Base-by-base conservation (phyloP, 352 stramenopile species). In the Phytophthora niederhauseri region DNA sequence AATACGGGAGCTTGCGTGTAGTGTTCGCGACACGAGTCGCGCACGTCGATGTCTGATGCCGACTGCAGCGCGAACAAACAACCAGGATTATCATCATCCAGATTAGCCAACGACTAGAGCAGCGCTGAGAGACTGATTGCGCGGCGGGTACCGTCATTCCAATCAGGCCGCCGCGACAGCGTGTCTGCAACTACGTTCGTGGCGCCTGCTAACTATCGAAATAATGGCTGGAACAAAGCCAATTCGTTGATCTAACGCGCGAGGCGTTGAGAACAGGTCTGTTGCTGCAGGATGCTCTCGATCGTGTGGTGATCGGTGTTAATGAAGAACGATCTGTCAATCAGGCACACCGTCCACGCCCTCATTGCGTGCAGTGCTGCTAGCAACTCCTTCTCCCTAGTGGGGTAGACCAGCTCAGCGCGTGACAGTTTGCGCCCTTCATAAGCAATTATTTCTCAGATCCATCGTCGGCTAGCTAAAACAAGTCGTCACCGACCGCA, bases 111-210 rank as follows among this genome's bases (percentile, higher is more conserved):
- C 11, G 36, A 45, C 36, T 45, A 4, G 15, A 45, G 11, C 36
- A 45, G 36, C 36, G 36, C 36, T 2, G 36, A 45, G 11, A 45
- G 36, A 45, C 36, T 45, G 36, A 45, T n/a, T 9, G 52, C 52
- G 6, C 28, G 52, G 12, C 14, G 14, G 12, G 52, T 48, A 6
- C 52, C 26, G 17, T 58, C 52, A 31, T 58, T 46, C 30, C 52
- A 58, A 8, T 45, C 26, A 3, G 52, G 52, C 12, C 22, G 36
- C 9, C 28, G 9, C 28, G 53, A 49, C 15, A 59, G 8, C 31
- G 24, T 59, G n/a, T 59, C 53, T 17, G 30, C 31, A 4, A 59
- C 53, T 11, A 48, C 7, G 22, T 59, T 59, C 14, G 53, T 30
- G 4, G 17, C 20, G 4, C 53, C 31, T 31, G 38, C 31, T 8